Conservation (phyloP, 129 eudicot species). For the Flaveria robusta region DNA sequence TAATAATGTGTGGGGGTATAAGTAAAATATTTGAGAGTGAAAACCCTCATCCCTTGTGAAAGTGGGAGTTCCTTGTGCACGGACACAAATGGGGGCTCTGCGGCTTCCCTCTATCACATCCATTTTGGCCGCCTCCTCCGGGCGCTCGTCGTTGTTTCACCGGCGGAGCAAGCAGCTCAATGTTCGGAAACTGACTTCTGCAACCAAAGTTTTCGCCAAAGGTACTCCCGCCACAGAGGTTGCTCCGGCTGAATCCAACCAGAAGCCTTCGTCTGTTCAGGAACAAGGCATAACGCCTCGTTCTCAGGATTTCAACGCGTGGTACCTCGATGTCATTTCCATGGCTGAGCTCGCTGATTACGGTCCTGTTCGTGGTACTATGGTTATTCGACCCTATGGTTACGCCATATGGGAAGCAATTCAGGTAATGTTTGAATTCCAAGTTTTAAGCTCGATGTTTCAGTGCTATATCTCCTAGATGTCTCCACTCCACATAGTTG, state of each 20-base stretch:
- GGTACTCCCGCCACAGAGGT: conserved; percentile 42
- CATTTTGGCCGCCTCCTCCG: conserved; percentile 48
- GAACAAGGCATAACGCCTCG: conserved; percentile 78
- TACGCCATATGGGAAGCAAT: conserved; percentile 99
- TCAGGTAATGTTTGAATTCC: conserved; percentile 49
- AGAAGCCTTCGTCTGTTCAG: conserved; percentile 37
- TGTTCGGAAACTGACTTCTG: conserved; percentile 34
- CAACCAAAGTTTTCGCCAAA: conserved; percentile 44
- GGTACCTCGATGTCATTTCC: conserved; percentile 90
- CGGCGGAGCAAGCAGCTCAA: conserved; percentile 43
- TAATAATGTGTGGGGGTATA: neutral
- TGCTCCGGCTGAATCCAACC: conserved; percentile 37
- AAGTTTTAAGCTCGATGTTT: neutral
- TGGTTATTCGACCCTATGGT: conserved; percentile 98
- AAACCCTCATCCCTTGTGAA: conserved; percentile 38
- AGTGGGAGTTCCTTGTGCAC: neutral
- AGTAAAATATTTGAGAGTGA: neutral
- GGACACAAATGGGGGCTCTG: conserved; percentile 72
- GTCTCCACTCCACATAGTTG: neutral
- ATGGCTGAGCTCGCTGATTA: conserved; percentile 96
- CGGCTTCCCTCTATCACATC: conserved; percentile 69
- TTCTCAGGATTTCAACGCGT: conserved; percentile 90
- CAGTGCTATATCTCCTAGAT: neutral
- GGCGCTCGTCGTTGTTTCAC: conserved; percentile 27
- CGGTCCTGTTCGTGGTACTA: conserved; percentile 98